Percentiles rank a stretch among this genome's conserved stretches.
phyloP scores from a whole-genome alignment of 2,329 filamentous ascomycete genomes.

The Exophiala sp. region DNA sequence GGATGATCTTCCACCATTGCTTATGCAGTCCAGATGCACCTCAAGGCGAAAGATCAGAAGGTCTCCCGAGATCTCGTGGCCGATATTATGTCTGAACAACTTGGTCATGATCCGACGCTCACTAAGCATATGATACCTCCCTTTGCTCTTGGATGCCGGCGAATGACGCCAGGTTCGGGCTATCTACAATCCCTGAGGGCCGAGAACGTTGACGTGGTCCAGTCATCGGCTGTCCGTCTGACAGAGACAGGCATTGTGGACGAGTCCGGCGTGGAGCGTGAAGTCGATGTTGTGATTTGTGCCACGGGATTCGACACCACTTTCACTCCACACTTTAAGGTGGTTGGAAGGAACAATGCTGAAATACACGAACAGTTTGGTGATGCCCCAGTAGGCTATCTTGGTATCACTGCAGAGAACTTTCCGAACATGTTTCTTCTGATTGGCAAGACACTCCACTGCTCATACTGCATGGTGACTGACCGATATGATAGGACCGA shows the following conservation, averaged over 20 bases:
- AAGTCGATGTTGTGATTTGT: conserved; percentile 37
- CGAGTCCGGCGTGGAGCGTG: conserved; percentile 36
- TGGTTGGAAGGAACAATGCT: conserved; percentile 31
- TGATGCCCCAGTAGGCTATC: conserved; percentile 19
- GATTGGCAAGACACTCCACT: not conserved
- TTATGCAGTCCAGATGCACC: conserved; percentile 14
- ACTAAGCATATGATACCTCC: conserved; percentile 47
- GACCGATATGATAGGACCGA: conserved; percentile 24
- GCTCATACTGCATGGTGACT: too few species aligned
- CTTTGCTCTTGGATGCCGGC: conserved; percentile 43
- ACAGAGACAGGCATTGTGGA: conserved; percentile 40
- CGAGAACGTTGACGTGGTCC: conserved; percentile 39
- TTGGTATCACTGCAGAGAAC: conserved; percentile 23
- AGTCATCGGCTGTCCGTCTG: conserved; percentile 38
- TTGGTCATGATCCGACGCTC: conserved; percentile 37
- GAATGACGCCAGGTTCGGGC: conserved; percentile 42
- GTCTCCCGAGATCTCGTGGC: conserved; percentile 33
- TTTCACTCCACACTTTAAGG: conserved; percentile 35
- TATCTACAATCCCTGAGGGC: conserved; percentile 42
- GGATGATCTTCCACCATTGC: not conserved
- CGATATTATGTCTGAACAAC: conserved; percentile 22
- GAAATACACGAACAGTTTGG: conserved; percentile 29
- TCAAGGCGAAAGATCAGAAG: conserved; percentile 25
- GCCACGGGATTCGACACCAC: conserved; percentile 40
- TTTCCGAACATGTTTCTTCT: conserved; percentile 33